Evolutionary conservation across 257 asterid genomes (phyloP), one percentile per base, ranked within the genome.

Genomic region (Fraxinus excelsior): DNA sequence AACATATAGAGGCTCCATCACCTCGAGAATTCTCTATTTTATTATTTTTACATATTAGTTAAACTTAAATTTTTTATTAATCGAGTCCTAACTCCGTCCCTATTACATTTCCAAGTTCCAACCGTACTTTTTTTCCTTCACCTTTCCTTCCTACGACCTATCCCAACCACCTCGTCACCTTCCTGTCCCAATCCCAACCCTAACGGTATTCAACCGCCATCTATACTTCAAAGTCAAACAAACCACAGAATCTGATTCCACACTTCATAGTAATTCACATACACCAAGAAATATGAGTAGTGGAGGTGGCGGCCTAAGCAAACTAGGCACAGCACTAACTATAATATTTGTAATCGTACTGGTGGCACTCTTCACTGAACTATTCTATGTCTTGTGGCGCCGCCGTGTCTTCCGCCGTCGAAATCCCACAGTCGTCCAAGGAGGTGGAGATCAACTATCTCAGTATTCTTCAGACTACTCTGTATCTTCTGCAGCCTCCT

Each of bases 331-430:
- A 1, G 82, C 85, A 3, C 90, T 91, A 26, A 65, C 81, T 8
- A 38, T 90, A 56, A 60, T 91, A 37, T 90, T 91, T 66, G 84
- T 75, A 0, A 34, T 86, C 85, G 77, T 90, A 26, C 60, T 90
- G n/a, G 75, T 70, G 26, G 84, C 88, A 23, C 86, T 91, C 72
- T 29, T 87, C 58, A 73, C 82, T 23, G 86, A 86, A 76, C 68
- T 88, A 76, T 58, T 88, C 65, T 87, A 85, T 72, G 83, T 85
- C 28, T 60, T 82, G 14, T 87, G 92, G 91, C 92, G 91, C 46
- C 96, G 94, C 85, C 90, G 87, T 23, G 53, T 67, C 31, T 84
- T 83, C 81, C 86, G 80, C 85, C 89, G 86, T 29, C 89, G 71
- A 37, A 53, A 62, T 9, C 68, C 68, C 19, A 62, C n/a, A n/a